Evolutionary conservation across 805 yeast genomes (phyloP).

Genomic region (Candida anglica): DNA sequence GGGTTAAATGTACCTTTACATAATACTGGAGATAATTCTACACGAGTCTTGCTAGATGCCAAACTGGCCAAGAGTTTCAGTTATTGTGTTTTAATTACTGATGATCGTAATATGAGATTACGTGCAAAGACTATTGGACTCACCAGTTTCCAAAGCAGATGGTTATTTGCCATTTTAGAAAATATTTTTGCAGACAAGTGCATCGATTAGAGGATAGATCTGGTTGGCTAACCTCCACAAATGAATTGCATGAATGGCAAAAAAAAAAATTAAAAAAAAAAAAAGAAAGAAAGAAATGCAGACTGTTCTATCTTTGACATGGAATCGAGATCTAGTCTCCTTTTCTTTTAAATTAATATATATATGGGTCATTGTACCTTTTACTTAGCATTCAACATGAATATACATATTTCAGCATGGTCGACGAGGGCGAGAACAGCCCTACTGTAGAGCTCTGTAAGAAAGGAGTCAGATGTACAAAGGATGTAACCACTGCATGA

Average conservation of each 20-base stretch:
- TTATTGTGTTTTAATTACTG: conserved; percentile 64
- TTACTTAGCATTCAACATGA: conserved; percentile 3
- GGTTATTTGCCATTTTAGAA: conserved; percentile 56
- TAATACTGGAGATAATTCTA: conserved; percentile 6
- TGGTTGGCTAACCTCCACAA: neutral
- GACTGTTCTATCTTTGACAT: neutral
- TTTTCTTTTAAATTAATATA: no score
- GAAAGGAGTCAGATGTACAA: no score
- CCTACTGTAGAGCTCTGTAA: no score
- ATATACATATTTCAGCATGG: conserved; percentile 3
- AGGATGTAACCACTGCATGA: no score
- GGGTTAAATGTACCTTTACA: conserved; percentile 27
- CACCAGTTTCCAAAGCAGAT: conserved; percentile 52
- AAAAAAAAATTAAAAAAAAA: neutral
- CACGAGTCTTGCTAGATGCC: conserved; percentile 19
- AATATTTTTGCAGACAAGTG: conserved; percentile 45
- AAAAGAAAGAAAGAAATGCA: neutral
- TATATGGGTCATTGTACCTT: no score
- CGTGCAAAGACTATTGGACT: conserved; percentile 59
- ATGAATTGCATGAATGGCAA: no score
- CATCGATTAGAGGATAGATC: conserved; percentile 35
- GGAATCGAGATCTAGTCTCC: neutral
- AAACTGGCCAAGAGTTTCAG: conserved; percentile 43
- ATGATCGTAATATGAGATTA: conserved; percentile 68
- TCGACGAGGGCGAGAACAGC: no score